Conservation (phyloP, 805 yeast species). For the Saccharomycopsis guyanensis region DNA sequence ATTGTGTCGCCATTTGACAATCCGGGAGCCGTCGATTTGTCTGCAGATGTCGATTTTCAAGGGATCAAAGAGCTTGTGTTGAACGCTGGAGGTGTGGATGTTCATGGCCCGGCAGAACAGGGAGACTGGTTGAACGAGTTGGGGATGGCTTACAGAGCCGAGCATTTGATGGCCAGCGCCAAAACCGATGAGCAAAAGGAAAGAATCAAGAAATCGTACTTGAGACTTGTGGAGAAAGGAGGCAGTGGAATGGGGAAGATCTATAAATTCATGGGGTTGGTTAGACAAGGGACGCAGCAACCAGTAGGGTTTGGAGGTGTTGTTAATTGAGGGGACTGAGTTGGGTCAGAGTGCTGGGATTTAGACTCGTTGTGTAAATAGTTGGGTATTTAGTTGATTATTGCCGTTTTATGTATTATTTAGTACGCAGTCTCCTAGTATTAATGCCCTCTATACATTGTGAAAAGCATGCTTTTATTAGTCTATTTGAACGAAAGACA, state of each 20-base stretch:
- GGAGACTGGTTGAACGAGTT: slow-evolving; percentile 71
- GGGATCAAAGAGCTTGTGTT: slow-evolving; percentile 39
- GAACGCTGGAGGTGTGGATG: slow-evolving; percentile 25
- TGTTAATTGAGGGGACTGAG: not conserved
- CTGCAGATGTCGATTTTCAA: slow-evolving; percentile 76
- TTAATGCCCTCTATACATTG: too few species aligned
- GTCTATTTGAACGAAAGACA: too few species aligned
- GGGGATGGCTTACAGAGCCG: slow-evolving; percentile 68
- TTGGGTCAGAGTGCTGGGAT: not conserved
- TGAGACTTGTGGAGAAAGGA: slow-evolving; percentile 54
- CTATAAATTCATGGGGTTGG: slow-evolving; percentile 62
- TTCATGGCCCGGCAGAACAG: slow-evolving; percentile 60
- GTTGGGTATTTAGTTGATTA: too few species aligned
- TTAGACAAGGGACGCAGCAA: slow-evolving; percentile 29
- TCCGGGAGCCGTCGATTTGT: slow-evolving; percentile 76
- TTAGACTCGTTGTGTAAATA: too few species aligned
- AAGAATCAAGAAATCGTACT: slow-evolving; percentile 48
- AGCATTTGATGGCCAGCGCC: slow-evolving; percentile 43
- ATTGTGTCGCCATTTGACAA: slow-evolving; percentile 66
- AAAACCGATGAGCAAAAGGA: slow-evolving; percentile 37
- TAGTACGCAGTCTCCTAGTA: too few species aligned
- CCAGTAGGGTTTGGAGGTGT: slow-evolving; percentile 54
- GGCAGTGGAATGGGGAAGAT: slow-evolving; percentile 66
- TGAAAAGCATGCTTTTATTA: too few species aligned
- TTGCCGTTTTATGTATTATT: too few species aligned